These are phyloP conservation scores for Ustilago bromivora DNA, from an alignment of 1,284 basidiomycete genomes.

Conservation along the genomic window DNA sequence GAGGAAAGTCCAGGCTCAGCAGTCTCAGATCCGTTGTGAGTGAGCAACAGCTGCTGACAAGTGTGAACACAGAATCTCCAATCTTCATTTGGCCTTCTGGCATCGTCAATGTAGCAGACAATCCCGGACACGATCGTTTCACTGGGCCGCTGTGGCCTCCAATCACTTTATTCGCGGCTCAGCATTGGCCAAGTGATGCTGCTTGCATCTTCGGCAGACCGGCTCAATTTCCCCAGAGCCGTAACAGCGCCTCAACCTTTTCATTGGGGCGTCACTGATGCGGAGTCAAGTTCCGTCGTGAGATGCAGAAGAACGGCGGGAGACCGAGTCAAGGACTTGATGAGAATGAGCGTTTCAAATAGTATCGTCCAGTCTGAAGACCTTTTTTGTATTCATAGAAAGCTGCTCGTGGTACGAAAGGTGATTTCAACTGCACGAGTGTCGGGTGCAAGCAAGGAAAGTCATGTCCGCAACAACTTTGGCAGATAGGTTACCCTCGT, in stretches of 20 bases:
- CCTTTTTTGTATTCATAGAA: not conserved
- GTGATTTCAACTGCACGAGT: not conserved
- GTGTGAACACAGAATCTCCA: no score
- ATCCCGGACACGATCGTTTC: no score
- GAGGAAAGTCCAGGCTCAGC: no score
- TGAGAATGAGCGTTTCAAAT: no score
- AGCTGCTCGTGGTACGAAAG: not conserved
- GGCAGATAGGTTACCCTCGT: not conserved
- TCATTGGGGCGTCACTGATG: not conserved
- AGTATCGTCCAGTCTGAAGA: not conserved
- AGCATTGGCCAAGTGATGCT: not conserved
- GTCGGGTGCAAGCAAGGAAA: not conserved
- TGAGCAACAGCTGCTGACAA: no score
- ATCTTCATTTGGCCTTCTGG: no score
- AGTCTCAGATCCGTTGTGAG: no score
- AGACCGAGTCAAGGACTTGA: no score
- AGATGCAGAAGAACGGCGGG: not conserved
- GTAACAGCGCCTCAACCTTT: no score
- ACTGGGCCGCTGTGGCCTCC: no score
- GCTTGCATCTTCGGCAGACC: not conserved
- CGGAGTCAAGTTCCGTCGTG: not conserved
- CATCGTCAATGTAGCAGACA: no score
- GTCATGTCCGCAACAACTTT: not conserved
- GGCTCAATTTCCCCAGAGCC: not conserved
- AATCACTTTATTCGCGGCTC: no score